A percentile compares a stretch with the other conserved stretches of the same genome.
Conservation (phyloP, 345 rosid species). For the Salix purpurea region DNA sequence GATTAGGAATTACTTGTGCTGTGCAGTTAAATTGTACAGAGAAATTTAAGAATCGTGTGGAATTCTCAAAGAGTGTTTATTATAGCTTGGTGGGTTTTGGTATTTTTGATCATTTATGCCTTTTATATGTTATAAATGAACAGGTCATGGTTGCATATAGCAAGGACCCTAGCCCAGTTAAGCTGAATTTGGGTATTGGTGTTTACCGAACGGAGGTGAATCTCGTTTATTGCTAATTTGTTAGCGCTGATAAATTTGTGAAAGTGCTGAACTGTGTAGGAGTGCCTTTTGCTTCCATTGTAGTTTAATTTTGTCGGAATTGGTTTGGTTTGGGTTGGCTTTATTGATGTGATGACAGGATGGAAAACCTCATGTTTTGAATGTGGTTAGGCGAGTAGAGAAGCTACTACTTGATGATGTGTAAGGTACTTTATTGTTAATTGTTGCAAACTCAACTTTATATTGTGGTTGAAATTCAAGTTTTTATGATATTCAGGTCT, state of each 20-base stretch:
- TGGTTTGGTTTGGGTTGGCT: neutral
- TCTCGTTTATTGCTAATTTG: neutral
- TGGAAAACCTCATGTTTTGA: slow-evolving; percentile 51
- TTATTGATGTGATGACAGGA: slow-evolving; percentile 36
- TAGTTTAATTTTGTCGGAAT: neutral
- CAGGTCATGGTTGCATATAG: slow-evolving; percentile 81
- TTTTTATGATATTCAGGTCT: slow-evolving; percentile 28
- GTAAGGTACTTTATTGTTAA: neutral
- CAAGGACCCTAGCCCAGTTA: slow-evolving; percentile 74
- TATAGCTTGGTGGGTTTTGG: neutral
- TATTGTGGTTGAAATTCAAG: neutral
- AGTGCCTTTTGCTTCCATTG: neutral
- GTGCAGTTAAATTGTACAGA: neutral
- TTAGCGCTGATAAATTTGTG: neutral
- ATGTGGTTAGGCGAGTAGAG: slow-evolving; percentile 16
- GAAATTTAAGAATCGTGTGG: too few species aligned
- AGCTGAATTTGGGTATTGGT: slow-evolving; percentile 86
- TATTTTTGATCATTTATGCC: neutral
- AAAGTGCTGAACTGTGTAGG: neutral
- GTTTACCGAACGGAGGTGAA: slow-evolving; percentile 83
- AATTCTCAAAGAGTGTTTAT: neutral
- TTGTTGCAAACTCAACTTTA: neutral
- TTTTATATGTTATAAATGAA: neutral
- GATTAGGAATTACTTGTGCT: neutral
- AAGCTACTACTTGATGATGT: slow-evolving; percentile 8